Evolutionary conservation across 176 grass and related monocot genomes (phyloP).

Genomic region (Pharus latifolius): DNA sequence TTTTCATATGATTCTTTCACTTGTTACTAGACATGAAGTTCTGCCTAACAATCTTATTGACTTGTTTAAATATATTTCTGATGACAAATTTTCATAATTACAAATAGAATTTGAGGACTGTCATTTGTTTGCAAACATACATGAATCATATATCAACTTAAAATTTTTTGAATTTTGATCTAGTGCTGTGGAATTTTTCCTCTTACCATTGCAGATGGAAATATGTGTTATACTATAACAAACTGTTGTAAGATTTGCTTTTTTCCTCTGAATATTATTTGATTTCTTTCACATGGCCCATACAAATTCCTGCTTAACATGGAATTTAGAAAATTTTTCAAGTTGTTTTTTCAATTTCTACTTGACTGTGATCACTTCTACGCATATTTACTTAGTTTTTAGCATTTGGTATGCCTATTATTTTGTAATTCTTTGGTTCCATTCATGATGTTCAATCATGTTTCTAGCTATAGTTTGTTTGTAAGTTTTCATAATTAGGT

Average conservation of each 20-base stretch:
- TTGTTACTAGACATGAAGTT: not conserved
- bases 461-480: not conserved
- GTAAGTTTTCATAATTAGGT: not conserved
- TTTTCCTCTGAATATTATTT: too few relatives aligned
- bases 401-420: not conserved
- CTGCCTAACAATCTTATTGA: not conserved
- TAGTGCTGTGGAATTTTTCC: too few relatives aligned
- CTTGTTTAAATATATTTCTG: not conserved
- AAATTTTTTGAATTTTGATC: too few relatives aligned
- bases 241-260: too few relatives aligned
- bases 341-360: not conserved
- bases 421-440: not conserved
- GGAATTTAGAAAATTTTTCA: not conserved
- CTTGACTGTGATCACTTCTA: not conserved
- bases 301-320: not conserved
- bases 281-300: not conserved
- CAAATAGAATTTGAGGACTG: not conserved
- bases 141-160: not conserved
- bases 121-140: not conserved
- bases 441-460: not conserved
- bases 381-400: not conserved
- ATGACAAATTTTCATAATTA: not conserved
- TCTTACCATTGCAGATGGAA: too few relatives aligned
- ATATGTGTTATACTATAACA: too few relatives aligned
- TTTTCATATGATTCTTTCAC: not conserved